Evolutionary conservation across 2,329 filamentous ascomycete genomes (phyloP).

Genomic region (Exophiala sp.): DNA sequence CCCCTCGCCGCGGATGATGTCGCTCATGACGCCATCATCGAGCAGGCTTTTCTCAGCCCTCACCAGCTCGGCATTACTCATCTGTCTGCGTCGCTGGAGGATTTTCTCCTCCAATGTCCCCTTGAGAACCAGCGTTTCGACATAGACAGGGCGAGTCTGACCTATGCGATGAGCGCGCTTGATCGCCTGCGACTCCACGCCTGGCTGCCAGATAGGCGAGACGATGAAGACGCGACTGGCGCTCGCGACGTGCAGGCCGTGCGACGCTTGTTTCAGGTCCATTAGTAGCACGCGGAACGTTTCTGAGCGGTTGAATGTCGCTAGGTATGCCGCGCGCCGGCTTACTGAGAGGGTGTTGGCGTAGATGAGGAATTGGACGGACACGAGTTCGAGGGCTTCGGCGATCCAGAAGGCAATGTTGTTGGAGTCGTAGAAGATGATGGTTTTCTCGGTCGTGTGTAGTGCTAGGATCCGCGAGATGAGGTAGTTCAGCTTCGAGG

Average conservation of each 20-base stretch:
- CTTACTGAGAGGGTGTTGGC: constrained; percentile 51
- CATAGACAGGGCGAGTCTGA: constrained; percentile 68
- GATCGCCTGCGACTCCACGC: constrained; percentile 83
- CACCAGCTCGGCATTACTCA: constrained; percentile 57
- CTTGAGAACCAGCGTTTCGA: constrained; percentile 76
- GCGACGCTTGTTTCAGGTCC: constrained; percentile 83
- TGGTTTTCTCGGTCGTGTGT: constrained; percentile 71
- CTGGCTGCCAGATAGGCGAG: constrained; percentile 76
- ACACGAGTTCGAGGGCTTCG: constrained; percentile 68
- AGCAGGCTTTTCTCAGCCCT: constrained; percentile 51
- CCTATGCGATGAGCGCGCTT: constrained; percentile 85
- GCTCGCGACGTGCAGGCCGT: constrained; percentile 75
- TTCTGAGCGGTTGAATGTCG: constrained; percentile 65
- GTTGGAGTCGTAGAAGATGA: constrained; percentile 87
- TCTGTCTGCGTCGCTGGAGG: constrained; percentile 62
- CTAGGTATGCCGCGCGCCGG: constrained; percentile 67
- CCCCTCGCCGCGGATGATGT: constrained; percentile 53
- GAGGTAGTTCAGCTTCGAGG: constrained; percentile 81
- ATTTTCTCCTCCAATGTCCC: constrained; percentile 83
- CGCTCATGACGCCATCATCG: constrained; percentile 53
- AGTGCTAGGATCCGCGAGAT: constrained; percentile 65
- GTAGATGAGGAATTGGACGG: constrained; percentile 56
- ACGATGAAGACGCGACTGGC: constrained; percentile 86
- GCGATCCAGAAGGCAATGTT: constrained; percentile 83
- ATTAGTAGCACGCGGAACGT: constrained; percentile 75